phyloP scores from a whole-genome alignment of 2,329 filamentous ascomycete genomes.

The Epichloe gansuensis region DNA sequence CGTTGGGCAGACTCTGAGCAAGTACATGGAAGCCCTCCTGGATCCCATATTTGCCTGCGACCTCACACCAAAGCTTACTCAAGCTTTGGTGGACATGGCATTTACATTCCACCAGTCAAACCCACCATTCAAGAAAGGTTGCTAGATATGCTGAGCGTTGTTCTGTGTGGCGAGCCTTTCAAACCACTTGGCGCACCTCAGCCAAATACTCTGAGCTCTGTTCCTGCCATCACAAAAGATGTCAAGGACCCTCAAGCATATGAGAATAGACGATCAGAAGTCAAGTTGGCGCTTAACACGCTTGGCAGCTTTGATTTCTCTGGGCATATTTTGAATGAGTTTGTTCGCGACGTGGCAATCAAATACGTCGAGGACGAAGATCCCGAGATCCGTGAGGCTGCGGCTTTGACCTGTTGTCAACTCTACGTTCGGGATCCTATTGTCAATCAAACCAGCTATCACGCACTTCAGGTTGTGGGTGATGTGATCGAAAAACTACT shows the following conservation, averaged over 20 bases:
- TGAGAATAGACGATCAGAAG: slow-evolving; percentile 70
- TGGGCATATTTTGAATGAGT: slow-evolving; percentile 90
- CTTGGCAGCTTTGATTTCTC: slow-evolving; percentile 96
- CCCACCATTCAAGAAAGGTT: slow-evolving; percentile 86
- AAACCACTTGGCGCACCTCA: slow-evolving; percentile 84
- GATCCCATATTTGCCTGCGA: slow-evolving; percentile 97
- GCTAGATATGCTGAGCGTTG: slow-evolving; percentile 87
- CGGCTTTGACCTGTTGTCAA: slow-evolving; percentile 93
- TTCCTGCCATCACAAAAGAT: slow-evolving; percentile 78
- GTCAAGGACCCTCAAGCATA: slow-evolving; percentile 73
- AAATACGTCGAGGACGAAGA: slow-evolving; percentile 97
- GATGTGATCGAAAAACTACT: slow-evolving; percentile 96
- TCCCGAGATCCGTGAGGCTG: slow-evolving; percentile 82
- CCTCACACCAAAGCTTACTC: slow-evolving; percentile 82
- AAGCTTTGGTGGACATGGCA: slow-evolving; percentile 95
- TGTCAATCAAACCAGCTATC: slow-evolving; percentile 93
- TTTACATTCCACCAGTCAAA: slow-evolving; percentile 93
- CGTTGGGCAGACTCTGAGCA: slow-evolving; percentile 91
- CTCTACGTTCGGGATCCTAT: slow-evolving; percentile 95
- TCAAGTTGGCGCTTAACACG: slow-evolving; percentile 87
- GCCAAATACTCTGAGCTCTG: slow-evolving; percentile 63
- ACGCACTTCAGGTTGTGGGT: slow-evolving; percentile 91
- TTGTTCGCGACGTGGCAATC: slow-evolving; percentile 94
- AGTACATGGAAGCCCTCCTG: slow-evolving; percentile 92
- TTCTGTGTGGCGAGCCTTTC: slow-evolving; percentile 85